Base-by-base conservation (phyloP, 495 filamentous ascomycete genomes). In the Neurospora pannonica region DNA sequence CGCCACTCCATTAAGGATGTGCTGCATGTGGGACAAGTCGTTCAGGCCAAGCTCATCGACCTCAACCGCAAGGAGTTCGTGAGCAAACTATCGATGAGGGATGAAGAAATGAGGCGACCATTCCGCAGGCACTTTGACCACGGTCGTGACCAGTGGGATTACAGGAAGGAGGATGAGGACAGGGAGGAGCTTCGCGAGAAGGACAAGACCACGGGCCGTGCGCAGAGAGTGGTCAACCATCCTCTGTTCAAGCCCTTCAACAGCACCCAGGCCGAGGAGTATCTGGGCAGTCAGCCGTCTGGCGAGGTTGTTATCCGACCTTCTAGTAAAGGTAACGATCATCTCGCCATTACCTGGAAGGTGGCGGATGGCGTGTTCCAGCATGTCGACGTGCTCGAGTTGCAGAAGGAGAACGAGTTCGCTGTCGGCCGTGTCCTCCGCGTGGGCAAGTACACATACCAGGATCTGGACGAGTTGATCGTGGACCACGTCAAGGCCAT, bases 281-380 rank as follows among this genome's bases (percentile, higher is more conserved):
- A 92, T 82, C 85, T 99, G 9, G 93, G 93, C 28, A 92, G 93
- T 8, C 92, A 94, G 81, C 88, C 89, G 72, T 87, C 90, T 4
- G 96, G 96, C 31, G 97, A 98, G 77, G 92, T 96, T 70, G 93
- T 99, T 40, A 97, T 99, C 77, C 92, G 96, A 13, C 96, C 96
- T 15, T 97, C 93, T 2, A 97, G 94, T 31, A 96, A 94, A 76
- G 96, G 96, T 15, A 90, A 91, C 42, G 97, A 99, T 81, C 96
- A 99, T 83, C 88, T 99, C 70, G 94, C 95, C 4, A 88, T 99
- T 48, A 99, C 96, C 1, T 99, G 96, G 96, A 99, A 98, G 83
- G 94, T 99, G n/a, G 89, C 93, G 0, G 93, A 98, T 76, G 92
- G 92, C 73, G 89, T 98, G 42, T 98, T 93, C 78, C 95, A 99